phyloP scores from a whole-genome alignment of 2,329 filamentous ascomycete genomes.

The Chrysosporium keratinophilum region DNA sequence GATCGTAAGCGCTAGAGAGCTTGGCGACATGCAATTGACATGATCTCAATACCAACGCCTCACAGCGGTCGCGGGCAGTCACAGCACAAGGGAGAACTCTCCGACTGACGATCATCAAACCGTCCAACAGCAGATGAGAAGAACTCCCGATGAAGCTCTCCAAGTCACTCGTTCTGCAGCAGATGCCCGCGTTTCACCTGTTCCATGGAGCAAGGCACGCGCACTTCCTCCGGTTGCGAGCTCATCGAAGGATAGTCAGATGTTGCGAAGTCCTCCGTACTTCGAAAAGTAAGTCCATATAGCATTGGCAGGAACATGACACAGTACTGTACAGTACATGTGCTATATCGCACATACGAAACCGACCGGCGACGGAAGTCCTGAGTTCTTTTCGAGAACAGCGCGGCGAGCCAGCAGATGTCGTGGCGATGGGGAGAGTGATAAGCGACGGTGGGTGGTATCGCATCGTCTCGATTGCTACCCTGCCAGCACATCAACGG shows the following conservation, averaged over 20 bases:
- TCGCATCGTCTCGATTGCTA: conserved; percentile 42
- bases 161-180: background rate
- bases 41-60: too few species aligned
- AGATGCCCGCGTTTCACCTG: background rate
- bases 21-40: too few species aligned
- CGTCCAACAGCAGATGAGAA: too few species aligned
- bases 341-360: conserved; percentile 29
- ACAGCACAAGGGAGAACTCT: too few species aligned
- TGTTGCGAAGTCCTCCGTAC: conserved; percentile 29
- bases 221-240: conserved; percentile 29
- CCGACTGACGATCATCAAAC: too few species aligned
- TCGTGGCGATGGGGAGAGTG: conserved; percentile 43
- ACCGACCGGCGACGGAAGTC: background rate
- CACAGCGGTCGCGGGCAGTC: too few species aligned
- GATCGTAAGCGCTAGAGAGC: too few species aligned
- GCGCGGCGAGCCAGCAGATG: background rate
- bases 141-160: too few species aligned
- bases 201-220: background rate
- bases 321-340: too few species aligned
- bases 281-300: conserved; percentile 32
- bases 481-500: conserved; percentile 41
- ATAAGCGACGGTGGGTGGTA: conserved; percentile 45
- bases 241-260: conserved; percentile 29
- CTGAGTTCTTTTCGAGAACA: background rate
- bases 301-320: conserved; percentile 34